A percentile compares a stretch with the other conserved stretches of the same genome.
Conservation (phyloP, 2,329 filamentous ascomycete genomes). For the Neonectria magnoliae region DNA sequence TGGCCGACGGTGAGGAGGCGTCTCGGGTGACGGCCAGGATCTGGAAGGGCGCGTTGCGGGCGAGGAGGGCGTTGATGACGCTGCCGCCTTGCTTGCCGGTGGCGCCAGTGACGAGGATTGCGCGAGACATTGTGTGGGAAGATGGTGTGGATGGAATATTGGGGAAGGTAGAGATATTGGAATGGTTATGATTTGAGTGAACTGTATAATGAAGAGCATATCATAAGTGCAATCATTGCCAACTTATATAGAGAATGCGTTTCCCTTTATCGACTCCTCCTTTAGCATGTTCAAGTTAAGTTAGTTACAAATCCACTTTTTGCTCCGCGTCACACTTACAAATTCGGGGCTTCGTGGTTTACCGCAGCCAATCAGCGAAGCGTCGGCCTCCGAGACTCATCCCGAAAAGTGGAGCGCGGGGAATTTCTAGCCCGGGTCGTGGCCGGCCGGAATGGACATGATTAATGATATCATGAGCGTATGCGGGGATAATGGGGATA, state of each 20-base stretch:
- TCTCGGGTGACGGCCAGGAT: constrained; percentile 71
- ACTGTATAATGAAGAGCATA: too few relatives aligned
- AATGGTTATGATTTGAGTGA: not conserved
- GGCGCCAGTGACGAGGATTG: constrained; percentile 49
- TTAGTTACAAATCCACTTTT: not conserved
- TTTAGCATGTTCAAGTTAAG: not conserved
- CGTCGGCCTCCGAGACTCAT: not conserved
- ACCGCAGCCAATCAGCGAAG: not conserved
- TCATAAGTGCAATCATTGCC: not conserved
- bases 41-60: constrained; percentile 50
- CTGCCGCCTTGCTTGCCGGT: constrained; percentile 53
- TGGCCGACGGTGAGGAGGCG: constrained; percentile 58
- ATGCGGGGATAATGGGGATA: too few relatives aligned
- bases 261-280: not conserved
- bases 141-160: not conserved
- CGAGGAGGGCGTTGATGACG: constrained; percentile 45
- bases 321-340: not conserved
- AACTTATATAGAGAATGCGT: not conserved
- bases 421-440: too few relatives aligned
- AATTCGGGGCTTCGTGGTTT: not conserved
- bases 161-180: too few relatives aligned
- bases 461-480: too few relatives aligned
- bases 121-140: constrained; percentile 34
- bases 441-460: too few relatives aligned
- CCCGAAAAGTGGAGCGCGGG: not conserved